Base-by-base conservation (phyloP, 2,329 filamentous ascomycete genomes). In the Botryotinia calthae region DNA sequence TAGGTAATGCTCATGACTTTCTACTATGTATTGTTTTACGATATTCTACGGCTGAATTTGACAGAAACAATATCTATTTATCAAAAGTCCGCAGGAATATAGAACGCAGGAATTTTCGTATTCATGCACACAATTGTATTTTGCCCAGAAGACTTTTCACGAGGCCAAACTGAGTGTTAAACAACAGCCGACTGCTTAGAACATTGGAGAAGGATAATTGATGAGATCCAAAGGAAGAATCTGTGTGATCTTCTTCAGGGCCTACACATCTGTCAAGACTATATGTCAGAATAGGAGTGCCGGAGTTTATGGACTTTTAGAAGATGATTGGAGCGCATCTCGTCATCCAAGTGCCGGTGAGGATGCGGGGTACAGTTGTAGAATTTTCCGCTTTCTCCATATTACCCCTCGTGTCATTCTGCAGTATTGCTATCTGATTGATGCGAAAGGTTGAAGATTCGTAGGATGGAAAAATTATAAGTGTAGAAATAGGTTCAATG, bases 311-410 rank as follows among this genome's bases (percentile, higher is more conserved):
- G 42, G 22, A 25, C 56, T 59, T 20, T 22, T 16, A 48, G n/a
- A 37, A 34, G 31, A 34, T 62, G 56, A 70, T 70, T 70, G 67
- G 67, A 37, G 67, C 67, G 67, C 56, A 70, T 70, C 67, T 48
- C 34, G 37, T 12, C 48, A 44, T 69, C 18, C 10, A 42, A 62
- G 28, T 51, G n/a, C 42, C 25, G 42, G 44, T 48, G 16, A 22
- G 2, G 16, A 31, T 64, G 68, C 56, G 56, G 56, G 56, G 68
- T 51, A 70, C 25, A 40, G 18, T 22, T 69, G 48, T 42, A 61
- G 51, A 56, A 54, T 69, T 69, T 34, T 59, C 58, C 56, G 28
- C 31, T 10, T 70, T 22, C 56, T 51, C 56, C 44, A 64, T 64
- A 22, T 46, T 48, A n/a, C 31, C 25, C 58, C 67, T 48, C 64